Evolutionary conservation across 78 protist species (phyloP), one percentile per base, ranked within the genome.

Genomic region (Guillardia theta): DNA sequence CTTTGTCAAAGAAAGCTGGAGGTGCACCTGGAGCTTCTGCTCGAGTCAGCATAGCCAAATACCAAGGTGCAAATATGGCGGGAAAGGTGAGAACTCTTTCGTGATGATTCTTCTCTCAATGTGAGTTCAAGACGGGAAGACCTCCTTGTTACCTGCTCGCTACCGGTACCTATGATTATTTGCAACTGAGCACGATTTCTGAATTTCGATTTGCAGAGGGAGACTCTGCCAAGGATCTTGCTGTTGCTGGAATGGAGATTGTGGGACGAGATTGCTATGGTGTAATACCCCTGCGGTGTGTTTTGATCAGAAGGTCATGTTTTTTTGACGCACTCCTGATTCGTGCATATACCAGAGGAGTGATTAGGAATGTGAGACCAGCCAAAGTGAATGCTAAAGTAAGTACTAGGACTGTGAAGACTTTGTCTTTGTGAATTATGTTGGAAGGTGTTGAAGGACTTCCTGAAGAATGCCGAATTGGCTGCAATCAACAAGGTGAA

Each of bases 401-500:
- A 19, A 15, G 15, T 10, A 10, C 58, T 50, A 15, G 30, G 15
- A 10, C 58, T 50, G 30, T 19, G 30, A 50, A 50, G 30, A 15
- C 10, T 50, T 19, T 50, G 15, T 15, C 58, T 15, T 50, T 15
- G 10, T 50, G 15, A 50, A 50, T 15, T 50, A 15, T 19, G 58
- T 19, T 50, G 58, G 58, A 15, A 15, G 78, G 83, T 78, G n/a
- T 30, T 78, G 24, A 78, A 78, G 9, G 90, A 78, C 90, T 78
- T 78, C 24, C 48, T 78, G 50, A 78, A 78, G 33, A 78, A 78
- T 50, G 90, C 90, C 53, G 90, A 78, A 8, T 50, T 78, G 90
- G 90, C 90, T 0, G 90, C 90, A 8, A 78, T 78, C 90, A 78
- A 41, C 90, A 43, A 78, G 90, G 90, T n/a, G n/a, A n/a, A n/a